Evolutionary conservation across 441 rosid genomes (phyloP).

Genomic region (Metrosideros polymorpha): DNA sequence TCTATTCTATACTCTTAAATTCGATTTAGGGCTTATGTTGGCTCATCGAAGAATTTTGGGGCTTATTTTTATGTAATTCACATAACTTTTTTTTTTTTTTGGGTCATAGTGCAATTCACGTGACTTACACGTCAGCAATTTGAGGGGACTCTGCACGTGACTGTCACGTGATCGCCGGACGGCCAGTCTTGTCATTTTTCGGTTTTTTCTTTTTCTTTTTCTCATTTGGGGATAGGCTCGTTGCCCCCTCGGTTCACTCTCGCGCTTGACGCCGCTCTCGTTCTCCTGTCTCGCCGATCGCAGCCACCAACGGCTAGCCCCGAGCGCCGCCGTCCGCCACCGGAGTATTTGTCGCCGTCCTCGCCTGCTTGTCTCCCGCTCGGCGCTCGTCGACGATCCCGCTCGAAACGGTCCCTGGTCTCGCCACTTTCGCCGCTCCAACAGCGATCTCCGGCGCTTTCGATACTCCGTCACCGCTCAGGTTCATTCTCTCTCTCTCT

Average conservation of each 20-base stretch:
- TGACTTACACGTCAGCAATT: background rate
- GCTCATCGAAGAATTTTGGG: background rate
- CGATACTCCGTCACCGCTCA: background rate
- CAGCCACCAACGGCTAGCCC: background rate
- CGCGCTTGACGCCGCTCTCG: background rate
- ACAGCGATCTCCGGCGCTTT: background rate
- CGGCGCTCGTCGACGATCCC: background rate
- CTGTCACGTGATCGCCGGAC: background rate
- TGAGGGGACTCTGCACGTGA: background rate
- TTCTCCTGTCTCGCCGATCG: background rate
- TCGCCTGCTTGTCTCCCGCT: background rate
- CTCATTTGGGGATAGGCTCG: background rate
- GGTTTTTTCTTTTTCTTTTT: background rate
- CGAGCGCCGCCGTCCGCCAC: background rate
- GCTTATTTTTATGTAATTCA: no score
- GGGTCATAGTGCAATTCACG: background rate
- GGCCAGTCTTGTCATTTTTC: background rate
- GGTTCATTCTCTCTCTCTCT: background rate
- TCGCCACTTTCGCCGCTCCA: background rate
- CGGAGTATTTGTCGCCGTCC: background rate
- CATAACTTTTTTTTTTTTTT: no score
- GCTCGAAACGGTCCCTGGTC: background rate
- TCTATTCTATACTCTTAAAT: background rate
- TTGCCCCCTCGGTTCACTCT: background rate
- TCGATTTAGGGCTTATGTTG: background rate